Conservation (phyloP, 495 filamentous ascomycete genomes). For the Barbatosphaeria neglecta region DNA sequence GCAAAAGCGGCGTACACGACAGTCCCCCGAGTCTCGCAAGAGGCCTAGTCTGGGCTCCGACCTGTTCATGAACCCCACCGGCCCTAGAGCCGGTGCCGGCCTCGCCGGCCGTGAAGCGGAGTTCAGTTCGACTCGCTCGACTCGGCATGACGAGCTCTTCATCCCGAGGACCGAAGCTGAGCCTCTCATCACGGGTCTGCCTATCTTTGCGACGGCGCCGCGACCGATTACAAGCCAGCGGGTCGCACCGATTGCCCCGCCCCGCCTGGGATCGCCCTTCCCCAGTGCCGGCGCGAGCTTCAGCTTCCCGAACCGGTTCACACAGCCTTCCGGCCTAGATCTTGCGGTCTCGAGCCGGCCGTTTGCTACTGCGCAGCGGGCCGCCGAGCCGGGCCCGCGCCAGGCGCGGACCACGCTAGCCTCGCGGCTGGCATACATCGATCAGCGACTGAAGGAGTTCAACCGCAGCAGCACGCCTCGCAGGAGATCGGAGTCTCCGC, state of each 20-base stretch:
- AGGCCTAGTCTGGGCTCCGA: slow-evolving; percentile 29
- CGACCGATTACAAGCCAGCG: neutral
- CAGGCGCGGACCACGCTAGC: slow-evolving; percentile 24
- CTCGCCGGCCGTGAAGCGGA: slow-evolving; percentile 3
- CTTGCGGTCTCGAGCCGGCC: slow-evolving; percentile 31
- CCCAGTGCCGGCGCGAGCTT: slow-evolving; percentile 27
- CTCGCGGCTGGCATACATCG: slow-evolving; percentile 38
- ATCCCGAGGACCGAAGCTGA: slow-evolving; percentile 13
- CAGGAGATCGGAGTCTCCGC: slow-evolving; percentile 28
- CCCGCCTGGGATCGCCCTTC: slow-evolving; percentile 42
- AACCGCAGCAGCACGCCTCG: slow-evolving; percentile 21
- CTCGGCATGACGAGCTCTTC: slow-evolving; percentile 16
- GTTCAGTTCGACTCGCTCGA: slow-evolving; percentile 14
- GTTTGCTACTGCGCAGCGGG: slow-evolving; percentile 32
- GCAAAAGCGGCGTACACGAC: slow-evolving; percentile 32
- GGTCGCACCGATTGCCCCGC: slow-evolving; percentile 16
- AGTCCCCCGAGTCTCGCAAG: slow-evolving; percentile 20
- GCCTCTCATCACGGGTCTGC: slow-evolving; percentile 6
- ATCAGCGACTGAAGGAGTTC: slow-evolving; percentile 40
- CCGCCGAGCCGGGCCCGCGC: slow-evolving; percentile 12
- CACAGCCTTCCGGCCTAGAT: slow-evolving; percentile 26
- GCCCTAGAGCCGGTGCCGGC: slow-evolving; percentile 1
- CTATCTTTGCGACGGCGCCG: slow-evolving; percentile 12
- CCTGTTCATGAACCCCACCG: slow-evolving; percentile 13
- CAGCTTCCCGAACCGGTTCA: slow-evolving; percentile 38